Conservation (phyloP, 139 green algal species). For the Zygnema circumcarinatum region DNA sequence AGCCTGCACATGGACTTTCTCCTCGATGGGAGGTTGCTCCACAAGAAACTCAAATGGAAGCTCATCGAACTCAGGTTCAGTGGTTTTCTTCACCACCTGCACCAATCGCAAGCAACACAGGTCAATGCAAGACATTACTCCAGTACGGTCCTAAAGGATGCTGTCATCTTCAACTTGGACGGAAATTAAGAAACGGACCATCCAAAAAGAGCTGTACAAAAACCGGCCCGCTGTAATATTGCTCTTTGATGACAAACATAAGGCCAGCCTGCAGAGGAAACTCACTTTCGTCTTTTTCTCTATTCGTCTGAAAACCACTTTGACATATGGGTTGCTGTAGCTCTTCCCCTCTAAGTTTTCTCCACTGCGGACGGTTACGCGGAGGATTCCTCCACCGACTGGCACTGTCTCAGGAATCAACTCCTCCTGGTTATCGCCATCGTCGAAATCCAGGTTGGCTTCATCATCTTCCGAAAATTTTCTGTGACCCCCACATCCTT, state of each 20-base stretch:
- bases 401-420: constrained; percentile 21
- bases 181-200: too few species aligned
- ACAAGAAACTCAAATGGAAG: constrained; percentile 27
- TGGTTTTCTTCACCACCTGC: constrained; percentile 47
- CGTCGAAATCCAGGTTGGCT: background rate
- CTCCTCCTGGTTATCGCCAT: constrained; percentile 14
- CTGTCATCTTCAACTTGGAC: too few species aligned
- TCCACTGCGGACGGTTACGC: constrained; percentile 21
- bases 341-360: constrained; percentile 43
- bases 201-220: too few species aligned
- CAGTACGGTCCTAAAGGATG: too few species aligned
- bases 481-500: constrained; percentile 7
- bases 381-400: constrained; percentile 18
- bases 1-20: constrained; percentile 38
- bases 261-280: too few species aligned
- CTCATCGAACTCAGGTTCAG: constrained; percentile 38
- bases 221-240: too few species aligned
- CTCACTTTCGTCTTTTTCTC: constrained; percentile 49
- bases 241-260: too few species aligned
- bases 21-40: background rate
- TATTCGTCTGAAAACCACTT: constrained; percentile 4
- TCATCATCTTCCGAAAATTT: constrained; percentile 16
- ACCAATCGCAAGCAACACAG: constrained; percentile 3
- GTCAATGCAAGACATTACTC: background rate
- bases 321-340: constrained; percentile 36